Conservation (phyloP, 257 asterid species). For the Nyctanthes arbortristis region DNA sequence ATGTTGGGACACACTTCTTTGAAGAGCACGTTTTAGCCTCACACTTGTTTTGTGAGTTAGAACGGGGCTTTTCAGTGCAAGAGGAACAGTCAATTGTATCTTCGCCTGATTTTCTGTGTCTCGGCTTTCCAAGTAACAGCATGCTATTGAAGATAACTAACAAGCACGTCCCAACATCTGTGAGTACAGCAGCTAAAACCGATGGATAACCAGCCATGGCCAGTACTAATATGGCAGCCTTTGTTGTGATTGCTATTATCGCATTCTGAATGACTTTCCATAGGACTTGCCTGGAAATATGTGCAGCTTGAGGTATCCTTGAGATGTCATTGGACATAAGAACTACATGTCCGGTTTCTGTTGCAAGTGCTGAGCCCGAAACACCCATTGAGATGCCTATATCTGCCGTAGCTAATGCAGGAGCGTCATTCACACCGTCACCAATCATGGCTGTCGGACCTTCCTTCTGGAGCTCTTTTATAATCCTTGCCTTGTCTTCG, state of each 20-base stretch:
- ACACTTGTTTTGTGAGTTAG: too few relatives aligned
- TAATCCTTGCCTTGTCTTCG: constrained; percentile 56
- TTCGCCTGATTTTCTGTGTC: constrained; percentile 13
- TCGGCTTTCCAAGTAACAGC: constrained; percentile 49
- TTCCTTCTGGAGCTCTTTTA: constrained; percentile 56
- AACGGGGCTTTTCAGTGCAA: too few relatives aligned
- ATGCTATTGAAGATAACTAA: constrained; percentile 79
- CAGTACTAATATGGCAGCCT: constrained; percentile 55
- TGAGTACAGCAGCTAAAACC: constrained; percentile 93
- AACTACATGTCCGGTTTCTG: constrained; percentile 67
- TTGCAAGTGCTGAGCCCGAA: constrained; percentile 80
- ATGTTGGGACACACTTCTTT: too few relatives aligned
- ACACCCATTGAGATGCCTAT: constrained; percentile 90
- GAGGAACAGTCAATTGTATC: too few relatives aligned
- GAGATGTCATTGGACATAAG: constrained; percentile 81
- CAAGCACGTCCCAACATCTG: constrained; percentile 85
- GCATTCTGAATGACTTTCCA: constrained; percentile 67
- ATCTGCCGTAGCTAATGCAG: constrained; percentile 77
- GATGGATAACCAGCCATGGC: constrained; percentile 85
- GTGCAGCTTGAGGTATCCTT: constrained; percentile 55
- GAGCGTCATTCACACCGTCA: constrained; percentile 85
- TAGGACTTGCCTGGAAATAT: constrained; percentile 48
- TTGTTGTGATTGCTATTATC: constrained; percentile 45
- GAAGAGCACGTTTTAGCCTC: constrained; percentile 12
- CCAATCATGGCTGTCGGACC: constrained; percentile 81